These are phyloP conservation scores for Plasmodium berghei DNA, from an alignment of 169 alveolate species.

Conservation along the genomic window DNA sequence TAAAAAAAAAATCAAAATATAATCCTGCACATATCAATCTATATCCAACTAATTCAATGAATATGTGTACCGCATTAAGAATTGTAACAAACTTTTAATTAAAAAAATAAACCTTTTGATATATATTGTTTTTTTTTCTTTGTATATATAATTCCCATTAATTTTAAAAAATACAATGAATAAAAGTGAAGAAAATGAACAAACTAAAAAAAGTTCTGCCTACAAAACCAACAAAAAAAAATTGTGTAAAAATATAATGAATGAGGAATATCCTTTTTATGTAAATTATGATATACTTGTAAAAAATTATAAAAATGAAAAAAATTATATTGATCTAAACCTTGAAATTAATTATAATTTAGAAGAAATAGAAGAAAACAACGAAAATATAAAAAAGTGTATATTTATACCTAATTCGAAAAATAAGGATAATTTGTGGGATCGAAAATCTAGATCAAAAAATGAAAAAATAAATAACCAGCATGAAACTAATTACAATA, in stretches of 20 bases:
- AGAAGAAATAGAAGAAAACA: constrained; percentile 50
- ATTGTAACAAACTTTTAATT: no score
- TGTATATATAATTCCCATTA: not conserved
- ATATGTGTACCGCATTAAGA: no score
- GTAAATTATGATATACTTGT: constrained; percentile 39
- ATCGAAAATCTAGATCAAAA: not conserved
- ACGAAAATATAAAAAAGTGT: constrained; percentile 39
- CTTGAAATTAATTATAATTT: constrained; percentile 58
- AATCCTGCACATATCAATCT: no score
- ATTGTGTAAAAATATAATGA: constrained; percentile 3
- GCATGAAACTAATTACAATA: constrained; percentile 3
- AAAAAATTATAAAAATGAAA: constrained; percentile 16
- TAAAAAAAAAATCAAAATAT: not conserved
- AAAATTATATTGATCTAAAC: constrained; percentile 43
- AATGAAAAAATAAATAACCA: constrained; percentile 11
- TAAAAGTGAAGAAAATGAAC: not conserved
- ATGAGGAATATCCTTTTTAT: constrained; percentile 17
- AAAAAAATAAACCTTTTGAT: not conserved
- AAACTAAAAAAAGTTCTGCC: not conserved
- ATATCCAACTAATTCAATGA: no score
- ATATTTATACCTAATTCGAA: not conserved
- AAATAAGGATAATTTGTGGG: not conserved
- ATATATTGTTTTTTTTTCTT: not conserved
- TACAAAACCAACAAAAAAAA: not conserved
- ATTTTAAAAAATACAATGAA: not conserved